Evolutionary conservation across 768 basidiomycete genomes (phyloP).

Genomic region (Polyporus arcularius): DNA sequence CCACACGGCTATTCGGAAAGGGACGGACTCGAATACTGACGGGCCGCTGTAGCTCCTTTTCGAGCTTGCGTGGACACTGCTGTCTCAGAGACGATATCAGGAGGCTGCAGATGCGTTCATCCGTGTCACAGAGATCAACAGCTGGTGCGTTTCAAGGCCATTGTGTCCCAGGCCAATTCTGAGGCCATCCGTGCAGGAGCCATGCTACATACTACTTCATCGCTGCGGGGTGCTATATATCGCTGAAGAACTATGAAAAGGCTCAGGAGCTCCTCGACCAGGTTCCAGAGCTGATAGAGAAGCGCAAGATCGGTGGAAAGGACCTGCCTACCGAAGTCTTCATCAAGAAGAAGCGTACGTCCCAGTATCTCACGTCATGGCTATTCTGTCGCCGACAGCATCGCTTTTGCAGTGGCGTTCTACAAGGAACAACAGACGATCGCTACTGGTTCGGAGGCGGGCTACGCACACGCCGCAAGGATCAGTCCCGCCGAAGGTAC

Average conservation of each 20-base stretch:
- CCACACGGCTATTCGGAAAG: neutral
- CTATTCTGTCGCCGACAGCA: neutral
- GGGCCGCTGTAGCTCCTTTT: slow-evolving; percentile 57
- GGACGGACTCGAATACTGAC: neutral
- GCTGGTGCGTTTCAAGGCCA: slow-evolving; percentile 49
- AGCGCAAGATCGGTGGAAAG: slow-evolving; percentile 64
- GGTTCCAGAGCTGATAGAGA: slow-evolving; percentile 60
- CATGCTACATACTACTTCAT: slow-evolving; percentile 80
- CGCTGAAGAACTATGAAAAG: slow-evolving; percentile 52
- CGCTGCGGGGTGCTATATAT: slow-evolving; percentile 72
- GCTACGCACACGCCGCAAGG: slow-evolving; percentile 55
- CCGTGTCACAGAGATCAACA: slow-evolving; percentile 64
- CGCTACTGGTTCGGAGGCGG: slow-evolving; percentile 50
- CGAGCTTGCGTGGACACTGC: slow-evolving; percentile 76
- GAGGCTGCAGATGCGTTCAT: slow-evolving; percentile 72
- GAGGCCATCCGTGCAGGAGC: slow-evolving; percentile 46
- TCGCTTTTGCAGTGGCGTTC: slow-evolving; percentile 55
- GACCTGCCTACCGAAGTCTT: slow-evolving; percentile 75
- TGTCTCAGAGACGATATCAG: slow-evolving; percentile 62
- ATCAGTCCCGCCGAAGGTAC: slow-evolving; percentile 73
- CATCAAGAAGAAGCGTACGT: slow-evolving; percentile 74
- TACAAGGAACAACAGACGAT: slow-evolving; percentile 69
- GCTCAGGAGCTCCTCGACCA: slow-evolving; percentile 63
- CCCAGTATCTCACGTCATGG: neutral
- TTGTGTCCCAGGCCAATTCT: neutral